These are phyloP conservation scores for Vigna trinervia DNA, from an alignment of 306 rosid species.

Conservation along the genomic window DNA sequence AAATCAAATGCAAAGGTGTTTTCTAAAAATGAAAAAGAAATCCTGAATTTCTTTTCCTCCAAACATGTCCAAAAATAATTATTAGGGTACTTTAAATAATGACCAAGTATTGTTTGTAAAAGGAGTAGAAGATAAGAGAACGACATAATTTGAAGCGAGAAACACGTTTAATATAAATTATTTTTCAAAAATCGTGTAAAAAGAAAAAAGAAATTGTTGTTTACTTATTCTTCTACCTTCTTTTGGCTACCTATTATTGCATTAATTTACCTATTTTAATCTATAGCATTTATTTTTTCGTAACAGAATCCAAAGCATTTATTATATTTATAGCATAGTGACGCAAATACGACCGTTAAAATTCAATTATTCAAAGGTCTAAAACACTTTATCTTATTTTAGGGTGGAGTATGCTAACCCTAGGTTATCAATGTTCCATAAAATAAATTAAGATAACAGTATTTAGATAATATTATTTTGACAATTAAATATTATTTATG, in stretches of 20 bases:
- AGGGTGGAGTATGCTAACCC: too few species aligned
- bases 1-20: background rate
- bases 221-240: background rate
- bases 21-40: background rate
- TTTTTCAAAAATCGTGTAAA: background rate
- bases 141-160: background rate
- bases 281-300: too few species aligned
- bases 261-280: background rate
- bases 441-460: too few species aligned
- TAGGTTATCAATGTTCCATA: too few species aligned
- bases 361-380: too few species aligned
- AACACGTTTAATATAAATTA: background rate
- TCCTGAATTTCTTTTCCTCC: background rate
- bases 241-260: background rate
- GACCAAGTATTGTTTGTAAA: background rate
- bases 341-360: too few species aligned
- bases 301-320: background rate
- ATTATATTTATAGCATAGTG: background rate
- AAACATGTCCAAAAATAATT: background rate
- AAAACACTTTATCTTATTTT: too few species aligned
- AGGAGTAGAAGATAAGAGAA: background rate
- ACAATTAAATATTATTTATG: too few species aligned
- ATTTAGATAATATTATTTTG: too few species aligned
- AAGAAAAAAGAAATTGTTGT: background rate
- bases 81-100: background rate